A percentile compares a stretch with the other conserved stretches of the same genome.
Evolutionary conservation across 345 rosid genomes (phyloP).

Genomic region (Xanthoceras sorbifolium): DNA sequence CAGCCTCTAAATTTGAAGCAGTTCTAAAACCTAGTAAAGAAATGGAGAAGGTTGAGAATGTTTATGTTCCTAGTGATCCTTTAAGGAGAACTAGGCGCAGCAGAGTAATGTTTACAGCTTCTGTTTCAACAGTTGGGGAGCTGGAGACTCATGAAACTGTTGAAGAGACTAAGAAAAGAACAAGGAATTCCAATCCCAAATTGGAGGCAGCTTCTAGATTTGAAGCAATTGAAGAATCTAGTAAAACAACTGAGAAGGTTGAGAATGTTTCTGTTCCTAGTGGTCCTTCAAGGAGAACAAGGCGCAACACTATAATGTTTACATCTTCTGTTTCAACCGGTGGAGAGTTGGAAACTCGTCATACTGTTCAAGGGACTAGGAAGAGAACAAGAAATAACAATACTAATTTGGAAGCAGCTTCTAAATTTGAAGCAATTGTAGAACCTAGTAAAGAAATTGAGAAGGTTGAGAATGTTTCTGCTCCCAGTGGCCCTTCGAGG

Average conservation of each 20-base stretch:
- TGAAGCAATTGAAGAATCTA: conserved; percentile 23
- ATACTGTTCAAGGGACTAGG: neutral
- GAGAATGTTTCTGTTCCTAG: neutral
- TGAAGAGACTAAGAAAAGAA: neutral
- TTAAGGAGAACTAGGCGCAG: conserved; percentile 24
- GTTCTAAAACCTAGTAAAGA: conserved; percentile 15
- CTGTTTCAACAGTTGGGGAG: neutral
- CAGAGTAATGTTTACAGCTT: too few species aligned
- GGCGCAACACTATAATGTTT: conserved; percentile 23
- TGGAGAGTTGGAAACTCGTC: neutral
- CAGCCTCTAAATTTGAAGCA: conserved; percentile 15
- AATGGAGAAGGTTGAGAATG: conserved; percentile 13
- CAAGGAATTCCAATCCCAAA: neutral
- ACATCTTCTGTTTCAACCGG: conserved; percentile 13
- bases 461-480: conserved; percentile 2
- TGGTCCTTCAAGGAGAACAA: conserved; percentile 29
- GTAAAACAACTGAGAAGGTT: conserved; percentile 19
- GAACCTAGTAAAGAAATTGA: conserved; percentile 19
- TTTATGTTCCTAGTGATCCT: neutral
- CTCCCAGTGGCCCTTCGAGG: conserved; percentile 17
- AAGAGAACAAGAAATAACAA: neutral
- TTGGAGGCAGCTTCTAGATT: conserved; percentile 10
- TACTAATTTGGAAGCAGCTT: conserved; percentile 10
- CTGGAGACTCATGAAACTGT: neutral
- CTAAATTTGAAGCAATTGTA: conserved; percentile 16